A percentile compares a stretch with the other conserved stretches of the same genome.
Evolutionary conservation across 2,329 filamentous ascomycete species (phyloP).

Genomic region (Byssoonygena ceratinophila): DNA sequence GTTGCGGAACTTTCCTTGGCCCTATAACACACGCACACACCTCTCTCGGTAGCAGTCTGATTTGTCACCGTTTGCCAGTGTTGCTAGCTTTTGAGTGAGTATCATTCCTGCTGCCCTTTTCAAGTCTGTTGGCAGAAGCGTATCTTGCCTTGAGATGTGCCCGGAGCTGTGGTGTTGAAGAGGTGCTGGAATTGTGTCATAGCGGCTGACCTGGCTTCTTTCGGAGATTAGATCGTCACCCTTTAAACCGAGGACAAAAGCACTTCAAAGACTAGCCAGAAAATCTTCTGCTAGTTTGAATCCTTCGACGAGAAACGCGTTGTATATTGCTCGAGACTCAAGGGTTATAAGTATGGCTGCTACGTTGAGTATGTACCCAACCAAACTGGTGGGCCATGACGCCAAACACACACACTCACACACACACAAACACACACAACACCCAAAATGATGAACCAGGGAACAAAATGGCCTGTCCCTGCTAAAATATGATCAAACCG

Average conservation of each 20-base stretch:
- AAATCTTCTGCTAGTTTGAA: not conserved
- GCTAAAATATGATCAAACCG: not conserved
- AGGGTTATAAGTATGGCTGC: constrained; percentile 29
- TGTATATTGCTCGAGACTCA: not conserved
- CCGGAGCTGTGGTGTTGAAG: not conserved
- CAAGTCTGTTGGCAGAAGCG: not conserved
- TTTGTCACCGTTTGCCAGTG: constrained; percentile 6
- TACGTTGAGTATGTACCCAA: constrained; percentile 35
- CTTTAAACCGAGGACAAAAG: constrained; percentile 1
- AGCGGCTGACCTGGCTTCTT: constrained; percentile 8
- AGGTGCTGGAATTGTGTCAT: constrained; percentile 5
- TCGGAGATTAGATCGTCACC: constrained; percentile 7
- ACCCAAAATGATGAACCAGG: not conserved
- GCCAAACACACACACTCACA: not conserved
- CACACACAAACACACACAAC: not conserved
- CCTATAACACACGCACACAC: not conserved
- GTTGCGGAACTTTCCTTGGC: not conserved
- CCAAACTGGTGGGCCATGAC: not conserved
- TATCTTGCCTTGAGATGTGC: not conserved
- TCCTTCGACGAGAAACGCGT: not conserved
- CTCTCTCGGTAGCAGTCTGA: not conserved
- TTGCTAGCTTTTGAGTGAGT: constrained; percentile 8
- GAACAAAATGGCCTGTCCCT: not conserved
- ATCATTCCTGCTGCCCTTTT: not conserved
- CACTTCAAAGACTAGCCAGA: not conserved